Base-by-base conservation (phyloP, 1,139 yeast species). In the Geotrichum candidum region DNA sequence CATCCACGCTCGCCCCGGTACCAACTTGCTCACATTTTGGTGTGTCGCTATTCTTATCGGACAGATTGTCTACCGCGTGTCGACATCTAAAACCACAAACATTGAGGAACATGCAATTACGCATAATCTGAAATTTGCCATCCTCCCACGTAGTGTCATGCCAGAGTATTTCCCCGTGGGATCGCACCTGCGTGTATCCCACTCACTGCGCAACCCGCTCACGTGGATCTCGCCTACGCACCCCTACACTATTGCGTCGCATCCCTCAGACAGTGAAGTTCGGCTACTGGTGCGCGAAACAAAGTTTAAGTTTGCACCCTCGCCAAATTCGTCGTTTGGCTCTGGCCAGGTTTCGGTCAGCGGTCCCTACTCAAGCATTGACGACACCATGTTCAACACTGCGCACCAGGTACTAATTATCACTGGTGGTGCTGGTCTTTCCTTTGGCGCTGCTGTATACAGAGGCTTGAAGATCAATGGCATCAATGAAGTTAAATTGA, bases 371-470 rank as follows among this genome's bases (percentile, higher is more conserved):
- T 69, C 76, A 2, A 31, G 29, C 11, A 61, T 71, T 9, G 61
- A 65, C 41, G 62, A 68, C 55, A 69, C 68, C 35, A 76, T 76
- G 54, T 73, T 74, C 61, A 70, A 71, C 54, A 77, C 84, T 0
- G 85, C 84, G 0, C 81, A 81, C 52, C 79, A 82, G 59, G 82
- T 86, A 0, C 72, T 81, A 10, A 80, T 90, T 9, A 74, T 90
- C 3, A 88, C 91, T 46, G 97, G 97, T 9, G 97, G 97, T 0
- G 84, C 96, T 0, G 97, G 97, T 0, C 81, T 91, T 5, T 86
- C 96, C 0, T 83, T 84, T 68, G 94, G 90, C 0, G 75, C 90
- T 1, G 89, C 96, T 0, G 61, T 76, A 1, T 66, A 66, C 13
- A 65, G 73, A 15, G 64, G 65, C n/a, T 57, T 71, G 33, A 62